Evolutionary conservation across 192 early-diverging fungal species (phyloP).

Genomic region (Coemansia sp.): DNA sequence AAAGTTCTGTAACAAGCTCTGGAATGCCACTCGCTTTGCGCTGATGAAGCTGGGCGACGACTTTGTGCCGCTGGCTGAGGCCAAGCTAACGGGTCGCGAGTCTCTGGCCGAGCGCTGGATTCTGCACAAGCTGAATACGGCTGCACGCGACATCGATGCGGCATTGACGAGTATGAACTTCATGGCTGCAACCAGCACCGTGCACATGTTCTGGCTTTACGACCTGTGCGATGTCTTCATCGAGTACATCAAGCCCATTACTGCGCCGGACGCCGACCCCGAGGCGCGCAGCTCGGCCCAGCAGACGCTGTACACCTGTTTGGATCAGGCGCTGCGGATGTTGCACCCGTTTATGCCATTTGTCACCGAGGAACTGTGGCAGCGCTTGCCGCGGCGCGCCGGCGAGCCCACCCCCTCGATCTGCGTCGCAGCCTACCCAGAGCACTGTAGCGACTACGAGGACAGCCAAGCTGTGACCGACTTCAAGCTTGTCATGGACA

Average conservation of each 20-base stretch:
- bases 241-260: constrained; percentile 87
- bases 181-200: constrained; percentile 81
- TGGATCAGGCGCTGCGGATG: constrained; percentile 85
- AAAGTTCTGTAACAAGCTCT: constrained; percentile 99
- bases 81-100: constrained; percentile 67
- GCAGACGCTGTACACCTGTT: constrained; percentile 91
- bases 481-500: constrained; percentile 75
- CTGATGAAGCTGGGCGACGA: constrained; percentile 88
- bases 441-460: constrained; percentile 52
- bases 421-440: constrained; percentile 56
- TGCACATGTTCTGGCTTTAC: constrained; percentile 94
- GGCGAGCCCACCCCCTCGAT: constrained; percentile 59
- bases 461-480: constrained; percentile 66
- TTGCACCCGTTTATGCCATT: constrained; percentile 99
- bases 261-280: constrained; percentile 57
- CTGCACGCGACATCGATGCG: constrained; percentile 71
- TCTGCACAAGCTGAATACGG: constrained; percentile 80
- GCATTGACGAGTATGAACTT: constrained; percentile 82
- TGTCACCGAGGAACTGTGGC: constrained; percentile 98
- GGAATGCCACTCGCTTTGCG: constrained; percentile 98
- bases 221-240: constrained; percentile 98
- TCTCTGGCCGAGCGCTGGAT: constrained; percentile 92
- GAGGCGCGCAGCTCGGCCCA: constrained; percentile 60
- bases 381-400: constrained; percentile 81
- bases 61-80: constrained; percentile 65